Conservation (phyloP, 176 grass and related monocot species). For the Bothriochloa decipiens region DNA sequence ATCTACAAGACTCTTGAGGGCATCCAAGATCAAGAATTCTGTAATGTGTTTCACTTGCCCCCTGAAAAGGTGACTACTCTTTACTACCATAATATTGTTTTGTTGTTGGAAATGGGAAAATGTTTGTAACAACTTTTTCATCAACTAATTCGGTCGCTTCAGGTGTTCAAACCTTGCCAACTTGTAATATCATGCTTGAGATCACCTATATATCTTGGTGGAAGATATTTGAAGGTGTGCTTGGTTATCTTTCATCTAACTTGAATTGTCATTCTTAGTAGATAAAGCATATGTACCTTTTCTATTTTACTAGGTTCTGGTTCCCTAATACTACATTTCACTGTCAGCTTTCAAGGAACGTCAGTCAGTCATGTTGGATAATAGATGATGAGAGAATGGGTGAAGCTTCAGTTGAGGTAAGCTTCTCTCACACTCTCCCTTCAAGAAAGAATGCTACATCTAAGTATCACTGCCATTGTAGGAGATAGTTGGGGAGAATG, state of each 20-base stretch:
- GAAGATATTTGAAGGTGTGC: conserved; percentile 92
- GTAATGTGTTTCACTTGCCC: conserved; percentile 58
- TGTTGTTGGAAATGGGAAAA: neutral
- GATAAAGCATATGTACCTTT: neutral
- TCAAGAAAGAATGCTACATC: conserved; percentile 22
- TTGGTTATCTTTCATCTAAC: conserved; percentile 12
- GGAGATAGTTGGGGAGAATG: conserved; percentile 86
- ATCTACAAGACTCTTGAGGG: conserved; percentile 66
- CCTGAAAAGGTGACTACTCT: conserved; percentile 62
- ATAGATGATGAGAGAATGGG: conserved; percentile 99
- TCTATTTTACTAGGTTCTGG: conserved; percentile 8
- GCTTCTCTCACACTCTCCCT: neutral
- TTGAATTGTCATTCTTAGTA: neutral
- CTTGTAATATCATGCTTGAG: conserved; percentile 70
- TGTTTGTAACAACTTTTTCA: conserved; percentile 32
- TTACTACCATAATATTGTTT: neutral
- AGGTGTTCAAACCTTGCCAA: conserved; percentile 68
- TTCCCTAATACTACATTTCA: conserved; percentile 13
- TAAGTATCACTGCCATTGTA: conserved; percentile 41
- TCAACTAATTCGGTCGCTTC: conserved; percentile 37
- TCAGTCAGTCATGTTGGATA: conserved; percentile 97
- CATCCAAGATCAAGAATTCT: conserved; percentile 74
- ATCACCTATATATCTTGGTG: conserved; percentile 79
- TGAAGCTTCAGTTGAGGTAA: conserved; percentile 95
- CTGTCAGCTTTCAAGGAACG: conserved; percentile 87